Percentiles rank a stretch among this genome's conserved stretches.
Conservation (phyloP, 257 asterid species). For the Rubia yunnanensis region DNA sequence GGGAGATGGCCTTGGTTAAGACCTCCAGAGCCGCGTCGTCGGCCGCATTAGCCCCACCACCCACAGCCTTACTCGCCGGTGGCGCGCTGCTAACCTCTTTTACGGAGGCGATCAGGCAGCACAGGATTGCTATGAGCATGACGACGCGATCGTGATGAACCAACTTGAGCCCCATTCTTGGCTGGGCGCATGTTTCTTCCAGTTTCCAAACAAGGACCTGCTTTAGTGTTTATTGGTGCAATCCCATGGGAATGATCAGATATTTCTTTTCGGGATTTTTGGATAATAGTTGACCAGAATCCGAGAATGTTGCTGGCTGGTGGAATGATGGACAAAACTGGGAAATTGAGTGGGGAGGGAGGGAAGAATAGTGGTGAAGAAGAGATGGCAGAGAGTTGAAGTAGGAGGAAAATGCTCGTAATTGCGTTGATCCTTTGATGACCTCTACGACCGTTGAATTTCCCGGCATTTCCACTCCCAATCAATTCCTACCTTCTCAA, state of each 20-base stretch:
- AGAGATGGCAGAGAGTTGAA: conserved; percentile 87
- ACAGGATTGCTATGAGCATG: background rate
- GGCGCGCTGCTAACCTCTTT: conserved; percentile 1
- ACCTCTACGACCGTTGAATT: background rate
- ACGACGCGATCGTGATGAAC: background rate
- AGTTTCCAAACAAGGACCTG: too few species aligned
- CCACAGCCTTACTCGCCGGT: background rate
- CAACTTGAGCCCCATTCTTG: conserved; percentile 1
- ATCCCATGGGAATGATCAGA: too few species aligned
- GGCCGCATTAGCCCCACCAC: background rate
- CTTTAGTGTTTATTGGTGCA: too few species aligned
- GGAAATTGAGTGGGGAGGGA: conserved; percentile 9
- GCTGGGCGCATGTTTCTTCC: background rate
- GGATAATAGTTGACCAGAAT: background rate
- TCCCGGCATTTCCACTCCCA: too few species aligned
- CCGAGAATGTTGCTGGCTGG: background rate
- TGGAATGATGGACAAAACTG: conserved; percentile 1
- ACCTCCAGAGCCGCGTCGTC: conserved; percentile 35
- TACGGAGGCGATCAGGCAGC: background rate
- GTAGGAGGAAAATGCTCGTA: conserved; percentile 26
- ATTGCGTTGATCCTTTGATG: conserved; percentile 1
- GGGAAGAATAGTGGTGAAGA: conserved; percentile 19
- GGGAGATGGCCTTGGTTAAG: conserved; percentile 39
- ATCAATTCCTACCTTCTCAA: too few species aligned
- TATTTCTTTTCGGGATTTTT: background rate